Evolutionary conservation across 129 eudicot species (phyloP).

Genomic region (Calendula officinalis): DNA sequence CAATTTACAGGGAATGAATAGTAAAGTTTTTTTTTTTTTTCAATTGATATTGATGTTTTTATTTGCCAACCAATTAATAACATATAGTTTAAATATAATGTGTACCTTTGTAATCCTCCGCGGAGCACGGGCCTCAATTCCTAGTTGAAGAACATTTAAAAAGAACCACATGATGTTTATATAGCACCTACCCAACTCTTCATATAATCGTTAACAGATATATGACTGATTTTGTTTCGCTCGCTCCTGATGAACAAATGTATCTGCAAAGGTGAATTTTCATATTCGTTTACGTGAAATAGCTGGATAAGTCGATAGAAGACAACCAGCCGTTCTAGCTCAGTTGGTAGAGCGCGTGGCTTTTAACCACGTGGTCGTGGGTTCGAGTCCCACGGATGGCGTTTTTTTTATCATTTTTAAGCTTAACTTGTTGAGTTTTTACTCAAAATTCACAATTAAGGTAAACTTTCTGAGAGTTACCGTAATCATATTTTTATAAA

Average conservation of each 20-base stretch:
- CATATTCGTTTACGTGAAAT: too few species aligned
- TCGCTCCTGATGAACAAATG: constrained; percentile 89
- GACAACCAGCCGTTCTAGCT: constrained; percentile 41
- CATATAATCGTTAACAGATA: constrained; percentile 67
- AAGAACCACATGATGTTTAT: background rate
- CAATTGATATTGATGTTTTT: too few species aligned
- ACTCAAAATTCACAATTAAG: too few species aligned
- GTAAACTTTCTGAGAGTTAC: background rate
- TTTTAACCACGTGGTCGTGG: constrained; percentile 98
- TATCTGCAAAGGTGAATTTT: constrained; percentile 44
- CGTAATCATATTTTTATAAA: background rate
- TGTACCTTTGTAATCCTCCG: too few species aligned
- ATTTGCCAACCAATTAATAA: too few species aligned
- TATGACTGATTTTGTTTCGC: constrained; percentile 69
- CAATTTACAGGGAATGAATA: too few species aligned
- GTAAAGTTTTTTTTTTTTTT: too few species aligned
- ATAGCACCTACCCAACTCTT: constrained; percentile 72
- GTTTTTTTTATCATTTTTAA: background rate
- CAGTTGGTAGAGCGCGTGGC: constrained; percentile 97
- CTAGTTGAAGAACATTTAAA: background rate
- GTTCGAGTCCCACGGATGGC: constrained; percentile 91
- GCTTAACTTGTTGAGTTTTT: too few species aligned
- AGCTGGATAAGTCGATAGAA: too few species aligned
- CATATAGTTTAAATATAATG: too few species aligned
- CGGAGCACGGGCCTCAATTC: too few species aligned